These are phyloP conservation scores for Trichosporon sp. DNA, from an alignment of 1,284 basidiomycete genomes.

Conservation along the genomic window DNA sequence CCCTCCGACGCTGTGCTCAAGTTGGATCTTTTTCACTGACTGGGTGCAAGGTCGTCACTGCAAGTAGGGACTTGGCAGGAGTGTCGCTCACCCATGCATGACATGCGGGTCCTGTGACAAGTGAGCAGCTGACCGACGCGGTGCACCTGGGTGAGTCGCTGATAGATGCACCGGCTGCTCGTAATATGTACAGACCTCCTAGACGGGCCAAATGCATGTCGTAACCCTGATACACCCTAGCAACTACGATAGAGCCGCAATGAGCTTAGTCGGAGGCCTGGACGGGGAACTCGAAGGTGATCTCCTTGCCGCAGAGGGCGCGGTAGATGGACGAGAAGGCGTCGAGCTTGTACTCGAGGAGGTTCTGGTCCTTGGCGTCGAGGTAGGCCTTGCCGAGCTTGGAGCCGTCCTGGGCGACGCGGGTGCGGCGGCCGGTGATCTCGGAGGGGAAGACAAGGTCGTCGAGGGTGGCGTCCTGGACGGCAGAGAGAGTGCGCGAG, in stretches of 20 bases:
- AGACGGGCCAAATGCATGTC: slow-evolving; percentile 35
- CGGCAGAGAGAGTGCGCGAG: slow-evolving; percentile 91
- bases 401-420: slow-evolving; percentile 81
- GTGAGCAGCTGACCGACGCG: background rate
- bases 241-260: slow-evolving; percentile 15
- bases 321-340: slow-evolving; percentile 52
- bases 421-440: slow-evolving; percentile 97
- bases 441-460: slow-evolving; percentile 99
- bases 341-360: slow-evolving; percentile 92
- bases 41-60: no score
- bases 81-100: no score
- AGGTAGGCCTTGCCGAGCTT: slow-evolving; percentile 97
- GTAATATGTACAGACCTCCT: slow-evolving; percentile 17
- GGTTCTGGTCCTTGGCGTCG: slow-evolving; percentile 96
- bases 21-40: background rate
- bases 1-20: background rate
- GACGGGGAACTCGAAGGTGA: slow-evolving; percentile 50
- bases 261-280: slow-evolving; percentile 37
- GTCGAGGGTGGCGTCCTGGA: slow-evolving; percentile 97
- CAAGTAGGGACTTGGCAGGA: no score
- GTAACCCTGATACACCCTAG: slow-evolving; percentile 20
- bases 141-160: background rate
- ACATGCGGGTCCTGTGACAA: no score
- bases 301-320: slow-evolving; percentile 50
- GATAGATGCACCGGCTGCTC: background rate